Evolutionary conservation across 257 asterid species (phyloP).

Genomic region (Fraxinus americana): DNA sequence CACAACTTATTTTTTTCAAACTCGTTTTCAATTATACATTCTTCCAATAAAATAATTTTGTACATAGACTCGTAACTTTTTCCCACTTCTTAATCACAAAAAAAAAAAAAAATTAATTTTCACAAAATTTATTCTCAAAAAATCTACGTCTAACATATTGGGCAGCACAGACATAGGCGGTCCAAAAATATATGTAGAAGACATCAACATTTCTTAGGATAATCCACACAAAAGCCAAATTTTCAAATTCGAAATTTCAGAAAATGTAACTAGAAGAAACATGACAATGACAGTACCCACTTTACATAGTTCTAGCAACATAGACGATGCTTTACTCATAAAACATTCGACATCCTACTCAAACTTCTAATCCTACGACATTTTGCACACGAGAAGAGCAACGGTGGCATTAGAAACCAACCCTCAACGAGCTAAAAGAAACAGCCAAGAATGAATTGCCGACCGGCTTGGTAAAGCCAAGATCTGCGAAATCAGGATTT

Average conservation of each 20-base stretch:
- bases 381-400: conserved; percentile 24
- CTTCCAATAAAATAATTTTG: too few species aligned
- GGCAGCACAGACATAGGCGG: too few species aligned
- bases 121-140: too few species aligned
- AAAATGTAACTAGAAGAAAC: conserved; percentile 8
- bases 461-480: conserved; percentile 49
- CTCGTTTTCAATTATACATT: too few species aligned
- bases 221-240: background rate
- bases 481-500: conserved; percentile 27
- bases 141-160: too few species aligned
- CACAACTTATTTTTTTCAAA: too few species aligned
- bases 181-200: too few species aligned
- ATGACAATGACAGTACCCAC: background rate
- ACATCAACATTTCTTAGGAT: too few species aligned
- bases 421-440: conserved; percentile 22
- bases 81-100: too few species aligned
- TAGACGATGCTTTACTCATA: background rate
- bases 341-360: background rate
- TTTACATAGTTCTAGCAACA: background rate
- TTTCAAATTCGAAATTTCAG: background rate
- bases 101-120: too few species aligned
- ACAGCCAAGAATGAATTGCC: conserved; percentile 98
- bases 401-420: conserved; percentile 13
- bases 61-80: too few species aligned
- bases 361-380: conserved; percentile 16